Evolutionary conservation across 495 filamentous ascomycete genomes (phyloP), one percentile per base, ranked within the genome.

Genomic region (Clavariopsis aquatica): DNA sequence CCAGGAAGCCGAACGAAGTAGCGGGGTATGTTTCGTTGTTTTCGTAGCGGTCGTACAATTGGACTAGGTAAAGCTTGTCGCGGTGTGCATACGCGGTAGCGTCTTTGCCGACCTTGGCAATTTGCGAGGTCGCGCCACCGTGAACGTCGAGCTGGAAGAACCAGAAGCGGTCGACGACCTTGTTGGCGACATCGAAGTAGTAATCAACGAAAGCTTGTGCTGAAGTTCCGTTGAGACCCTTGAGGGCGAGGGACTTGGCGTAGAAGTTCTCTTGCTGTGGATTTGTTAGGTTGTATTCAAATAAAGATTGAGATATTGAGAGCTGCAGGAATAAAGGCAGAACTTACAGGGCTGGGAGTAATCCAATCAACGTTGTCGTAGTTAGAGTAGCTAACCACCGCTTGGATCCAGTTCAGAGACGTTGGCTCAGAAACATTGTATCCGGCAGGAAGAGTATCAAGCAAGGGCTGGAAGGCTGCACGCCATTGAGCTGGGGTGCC

Each of bases 21-120:
- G 15, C 52, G 43, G 17, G 65, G n/a, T 15, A 79, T 77, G 61
- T 76, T 41, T 58, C 24, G 79, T 1, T 51, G 28, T 71, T 69
- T 2, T 66, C 46, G 13, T 20, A 47, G 13, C 61, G 73, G n/a
- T 72, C 73, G 52, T 84, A 71, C 20, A 78, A 80, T 63, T 86
- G 87, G 24, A 83, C 77, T 65, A 87, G 82, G 59, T 82, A 79
- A 24, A 81, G 57, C 64, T 84, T 82, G 73, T 83, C 80, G 9
- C 86, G 77, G 65, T 83, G 82, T 3, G 78, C 77, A 66, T 84
- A 89, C 27, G 85, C 57, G 28, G 61, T 57, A 2, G 19, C 61
- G 53, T 51, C 34, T 5, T 36, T 9, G 0, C 36, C 2, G 4
- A 64, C 53, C 24, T 56, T 57, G 1, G 61, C n/a, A 47, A 65